Evolutionary conservation across 139 green algal species (phyloP), one percentile per base, ranked within the genome.

Genomic region (Micromonas pusilla): DNA sequence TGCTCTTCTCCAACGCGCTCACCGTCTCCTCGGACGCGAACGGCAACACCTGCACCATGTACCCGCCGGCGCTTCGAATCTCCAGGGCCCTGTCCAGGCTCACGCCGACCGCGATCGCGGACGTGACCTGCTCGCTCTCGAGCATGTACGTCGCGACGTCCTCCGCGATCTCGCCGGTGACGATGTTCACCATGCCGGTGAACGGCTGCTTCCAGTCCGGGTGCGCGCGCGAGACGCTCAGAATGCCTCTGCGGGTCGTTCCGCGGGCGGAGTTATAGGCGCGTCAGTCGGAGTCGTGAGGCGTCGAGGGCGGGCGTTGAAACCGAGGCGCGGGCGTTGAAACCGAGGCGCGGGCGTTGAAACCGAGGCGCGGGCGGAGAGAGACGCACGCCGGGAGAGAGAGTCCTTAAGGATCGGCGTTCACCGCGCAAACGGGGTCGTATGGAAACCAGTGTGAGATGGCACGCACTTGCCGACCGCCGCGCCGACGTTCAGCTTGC

Each of bases 21-120:
- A 97, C 64, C 0, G 92, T 97, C 64, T 95, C 91, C 66, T 97
- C 92, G 19, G 86, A 89, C 37, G 89, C 93, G 83, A 96, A 95
- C 0, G 92, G 92, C 70, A 96, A 81, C 54, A 96, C 84, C 87
- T 93, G 88, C 30, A 97, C 82, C 23, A 97, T 54, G 70, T 65
- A 85, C 6, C 76, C 75, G 2, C 71, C 71, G 13, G 68, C 75
- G 32, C 19, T 36, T 3, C 32, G 13, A 23, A 81, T 57, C 30
- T 72, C 33, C 1, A 28, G 36, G 0, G 62, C 72, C 31, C 53
- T 37, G 70, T 88, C 82, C 37, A 97, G 85, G 9, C 81, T 86
- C 30, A 97, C 92, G 0, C 92, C 93, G 66, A 96, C 83, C 0
- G 75, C 91, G n/a, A 97, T 76, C 0, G 92, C 93, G n/a, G 70